Conservation (phyloP, 257 asterid genomes). For the Petrea volubilis region DNA sequence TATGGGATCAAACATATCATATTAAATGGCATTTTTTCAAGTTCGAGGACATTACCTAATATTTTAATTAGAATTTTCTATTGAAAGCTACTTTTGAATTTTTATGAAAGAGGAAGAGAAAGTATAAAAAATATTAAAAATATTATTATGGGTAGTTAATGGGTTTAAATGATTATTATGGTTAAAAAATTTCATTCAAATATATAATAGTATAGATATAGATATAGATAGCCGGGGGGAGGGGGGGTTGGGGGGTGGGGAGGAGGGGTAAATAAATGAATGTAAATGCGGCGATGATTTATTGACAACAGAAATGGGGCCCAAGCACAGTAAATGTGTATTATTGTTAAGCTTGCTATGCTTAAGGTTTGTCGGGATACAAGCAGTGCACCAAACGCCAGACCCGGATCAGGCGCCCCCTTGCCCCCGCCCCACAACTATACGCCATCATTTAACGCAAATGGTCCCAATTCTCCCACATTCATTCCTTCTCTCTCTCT, state of each 20-base stretch:
- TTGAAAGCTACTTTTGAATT: no score
- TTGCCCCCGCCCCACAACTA: constrained; percentile 26
- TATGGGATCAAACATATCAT: no score
- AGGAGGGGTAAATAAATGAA: background rate
- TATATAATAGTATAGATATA: background rate
- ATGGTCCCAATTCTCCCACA: constrained; percentile 17
- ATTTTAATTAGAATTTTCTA: no score
- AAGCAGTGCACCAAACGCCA: constrained; percentile 29
- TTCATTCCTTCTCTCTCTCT: background rate
- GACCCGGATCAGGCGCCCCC: constrained; percentile 47
- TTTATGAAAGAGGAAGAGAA: no score
- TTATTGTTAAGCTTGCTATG: constrained; percentile 14
- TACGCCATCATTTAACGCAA: constrained; percentile 23
- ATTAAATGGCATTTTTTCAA: no score
- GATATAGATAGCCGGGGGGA: no score
- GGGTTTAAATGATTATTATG: no score
- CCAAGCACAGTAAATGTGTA: constrained; percentile 13
- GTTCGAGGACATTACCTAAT: no score
- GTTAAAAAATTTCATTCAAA: no score
- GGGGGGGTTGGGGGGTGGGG: no score
- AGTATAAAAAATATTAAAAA: no score
- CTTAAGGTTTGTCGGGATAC: constrained; percentile 23
- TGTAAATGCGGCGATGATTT: constrained; percentile 25
- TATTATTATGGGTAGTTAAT: no score
- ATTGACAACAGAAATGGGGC: constrained; percentile 31